These are phyloP conservation scores for Arachis hypogaea DNA, from an alignment of 306 rosid species.

Conservation along the genomic window DNA sequence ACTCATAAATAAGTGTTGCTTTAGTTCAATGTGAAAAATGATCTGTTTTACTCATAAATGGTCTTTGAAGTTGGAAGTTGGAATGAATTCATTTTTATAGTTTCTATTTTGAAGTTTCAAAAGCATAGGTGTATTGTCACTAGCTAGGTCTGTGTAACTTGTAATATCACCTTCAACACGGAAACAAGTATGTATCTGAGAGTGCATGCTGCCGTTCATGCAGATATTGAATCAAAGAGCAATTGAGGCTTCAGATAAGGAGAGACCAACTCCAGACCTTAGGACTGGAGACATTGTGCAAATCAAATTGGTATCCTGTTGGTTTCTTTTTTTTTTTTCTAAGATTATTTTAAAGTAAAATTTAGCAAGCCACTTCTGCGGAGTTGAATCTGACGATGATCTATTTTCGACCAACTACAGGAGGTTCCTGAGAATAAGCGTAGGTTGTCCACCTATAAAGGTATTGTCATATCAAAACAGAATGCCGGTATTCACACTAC, in stretches of 20 bases:
- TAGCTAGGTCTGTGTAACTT: conserved; percentile 24
- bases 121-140: background rate
- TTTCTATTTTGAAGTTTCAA: background rate
- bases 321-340: background rate
- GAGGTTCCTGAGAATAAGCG: conserved; percentile 96
- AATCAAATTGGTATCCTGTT: conserved; percentile 72
- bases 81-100: background rate
- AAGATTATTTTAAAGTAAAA: background rate
- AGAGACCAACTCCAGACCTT: conserved; percentile 76
- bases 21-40: background rate
- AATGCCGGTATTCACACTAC: conserved; percentile 98
- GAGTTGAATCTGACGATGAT: conserved; percentile 23
- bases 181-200: background rate
- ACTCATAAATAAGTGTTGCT: background rate
- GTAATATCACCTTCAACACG: background rate
- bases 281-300: conserved; percentile 90
- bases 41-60: too few relatives aligned
- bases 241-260: conserved; percentile 74
- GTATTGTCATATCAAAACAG: conserved; percentile 90
- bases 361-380: background rate
- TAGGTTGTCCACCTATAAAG: conserved; percentile 83
- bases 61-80: too few relatives aligned
- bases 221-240: conserved; percentile 86
- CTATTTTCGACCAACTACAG: conserved; percentile 52
- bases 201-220: conserved; percentile 27